Evolutionary conservation across 2,329 filamentous ascomycete species (phyloP), one percentile per base, ranked within the genome.

Genomic region (Alternaria triticimaculans): DNA sequence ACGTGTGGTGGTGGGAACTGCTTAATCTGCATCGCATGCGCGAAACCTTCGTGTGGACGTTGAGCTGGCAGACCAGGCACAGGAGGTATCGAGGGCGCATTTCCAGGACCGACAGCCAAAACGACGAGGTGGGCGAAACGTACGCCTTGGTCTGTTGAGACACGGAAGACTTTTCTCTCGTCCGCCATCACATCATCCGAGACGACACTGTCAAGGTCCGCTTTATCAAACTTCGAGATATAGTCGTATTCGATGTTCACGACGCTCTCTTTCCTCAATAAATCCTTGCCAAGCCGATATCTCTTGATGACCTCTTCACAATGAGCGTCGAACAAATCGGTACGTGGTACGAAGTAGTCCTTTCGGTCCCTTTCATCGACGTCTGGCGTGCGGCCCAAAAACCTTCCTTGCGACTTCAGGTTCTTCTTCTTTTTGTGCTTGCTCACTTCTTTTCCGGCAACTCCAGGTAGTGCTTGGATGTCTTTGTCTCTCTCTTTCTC

Each of bases 391-490:
- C 69, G 65, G 20, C 73, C 62, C 12, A 68, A 84, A 84, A 83
- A 84, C 75, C 81, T 81, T 57, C 83, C 82, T 41, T 70, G 76
- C 79, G 58, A 55, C 41, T 74, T 75, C 15, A 72, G 81, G 77
- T 88, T 87, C 83, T 93, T 93, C 82, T 90, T 90, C 76, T 82
- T 83, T 62, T 87, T 86, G 77, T 95, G 91, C 80, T 95, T 95
- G 81, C 91, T 94, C 60, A 94, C 78, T 72, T 94, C 92, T 72
- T 91, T 93, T 0, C 92, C 92, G 0, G 94, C 92, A 66, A 92
- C 93, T 3, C 90, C 89, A 0, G 85, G 82, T 51, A 95, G 90
- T 79, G 94, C 90, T 50, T 87, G 83, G 9, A 94, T 79, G 71
- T 95, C 91, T 6, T 80, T 78, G 62, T 88, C 85, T n/a, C 88